These are phyloP conservation scores for Scenedesmus sp. DNA, from an alignment of 163 green algal species.

Conservation along the genomic window DNA sequence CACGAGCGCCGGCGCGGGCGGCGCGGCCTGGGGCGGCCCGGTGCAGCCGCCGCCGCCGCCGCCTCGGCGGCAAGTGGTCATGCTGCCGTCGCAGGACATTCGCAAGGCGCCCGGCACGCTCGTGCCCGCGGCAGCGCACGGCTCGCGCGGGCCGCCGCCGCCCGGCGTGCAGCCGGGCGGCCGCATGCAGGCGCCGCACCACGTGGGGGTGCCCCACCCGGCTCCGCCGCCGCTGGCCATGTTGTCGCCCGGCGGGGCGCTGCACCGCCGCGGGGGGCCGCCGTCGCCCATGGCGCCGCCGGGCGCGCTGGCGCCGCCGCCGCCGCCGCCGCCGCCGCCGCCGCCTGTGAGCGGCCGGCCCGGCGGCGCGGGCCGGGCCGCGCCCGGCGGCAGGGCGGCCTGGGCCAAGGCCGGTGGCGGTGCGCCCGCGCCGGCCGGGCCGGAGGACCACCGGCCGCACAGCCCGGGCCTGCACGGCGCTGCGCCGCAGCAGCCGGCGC, in stretches of 20 bases:
- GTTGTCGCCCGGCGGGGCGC: no score
- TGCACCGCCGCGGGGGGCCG: no score
- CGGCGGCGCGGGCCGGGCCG: no score
- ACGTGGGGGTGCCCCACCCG: no score
- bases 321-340: background rate
- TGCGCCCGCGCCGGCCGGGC: no score
- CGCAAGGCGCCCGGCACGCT: conserved; percentile 28
- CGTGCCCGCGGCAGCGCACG: background rate
- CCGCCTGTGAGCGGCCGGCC: background rate
- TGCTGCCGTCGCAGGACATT: conserved; percentile 36
- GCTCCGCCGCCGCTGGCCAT: no score
- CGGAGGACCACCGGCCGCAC: no score
- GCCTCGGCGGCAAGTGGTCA: background rate
- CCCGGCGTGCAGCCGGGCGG: background rate
- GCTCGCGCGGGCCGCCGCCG: background rate
- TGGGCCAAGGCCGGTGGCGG: no score
- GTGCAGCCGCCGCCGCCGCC: conserved; percentile 4
- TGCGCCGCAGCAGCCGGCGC: no score
- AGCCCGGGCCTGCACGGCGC: background rate
- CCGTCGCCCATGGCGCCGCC: no score
- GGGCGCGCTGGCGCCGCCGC: background rate
- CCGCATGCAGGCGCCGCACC: no score
- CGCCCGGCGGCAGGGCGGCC: no score
- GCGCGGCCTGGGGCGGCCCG: background rate
- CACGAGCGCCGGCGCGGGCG: background rate